These are phyloP conservation scores for Cyberlindnera lachancei DNA, from an alignment of 805 yeast species.

Conservation along the genomic window DNA sequence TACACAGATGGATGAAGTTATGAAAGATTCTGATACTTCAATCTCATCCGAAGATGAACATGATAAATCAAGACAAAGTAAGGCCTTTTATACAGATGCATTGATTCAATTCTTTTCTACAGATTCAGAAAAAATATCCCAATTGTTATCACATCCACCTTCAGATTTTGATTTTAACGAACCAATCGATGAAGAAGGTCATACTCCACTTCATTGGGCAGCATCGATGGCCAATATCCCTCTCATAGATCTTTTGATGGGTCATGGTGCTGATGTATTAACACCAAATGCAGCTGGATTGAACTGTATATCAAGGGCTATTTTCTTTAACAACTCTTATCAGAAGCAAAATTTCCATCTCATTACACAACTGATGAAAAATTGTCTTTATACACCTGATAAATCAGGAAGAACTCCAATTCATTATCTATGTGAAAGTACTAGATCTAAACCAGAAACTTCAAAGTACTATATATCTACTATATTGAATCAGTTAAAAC, in stretches of 20 bases:
- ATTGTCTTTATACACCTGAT: conserved; percentile 67
- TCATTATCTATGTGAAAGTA: conserved; percentile 56
- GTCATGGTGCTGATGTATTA: conserved; percentile 56
- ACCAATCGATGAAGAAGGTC: conserved; percentile 73
- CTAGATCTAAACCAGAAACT: conserved; percentile 40
- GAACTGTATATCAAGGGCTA: conserved; percentile 61
- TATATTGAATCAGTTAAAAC: conserved; percentile 36
- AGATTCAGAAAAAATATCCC: conserved; percentile 24
- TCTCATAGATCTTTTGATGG: conserved; percentile 48
- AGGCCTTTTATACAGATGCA: conserved; percentile 31
- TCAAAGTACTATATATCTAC: conserved; percentile 48
- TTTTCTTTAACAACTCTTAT: conserved; percentile 65
- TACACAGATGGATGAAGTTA: conserved; percentile 24
- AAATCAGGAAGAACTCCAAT: conserved; percentile 64
- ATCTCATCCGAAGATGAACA: conserved; percentile 27
- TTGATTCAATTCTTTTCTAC: conserved; percentile 46
- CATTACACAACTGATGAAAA: conserved; percentile 52
- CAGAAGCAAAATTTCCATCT: conserved; percentile 53
- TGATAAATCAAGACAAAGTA: conserved; percentile 14
- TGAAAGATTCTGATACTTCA: conserved; percentile 33
- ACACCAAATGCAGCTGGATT: conserved; percentile 49
- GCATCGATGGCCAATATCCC: conserved; percentile 66
- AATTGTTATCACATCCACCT: conserved; percentile 47
- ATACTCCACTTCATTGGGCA: conserved; percentile 82
- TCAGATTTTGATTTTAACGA: conserved; percentile 56